Evolutionary conservation across 2,329 filamentous ascomycete genomes (phyloP).

Genomic region (Neonectria faginata): DNA sequence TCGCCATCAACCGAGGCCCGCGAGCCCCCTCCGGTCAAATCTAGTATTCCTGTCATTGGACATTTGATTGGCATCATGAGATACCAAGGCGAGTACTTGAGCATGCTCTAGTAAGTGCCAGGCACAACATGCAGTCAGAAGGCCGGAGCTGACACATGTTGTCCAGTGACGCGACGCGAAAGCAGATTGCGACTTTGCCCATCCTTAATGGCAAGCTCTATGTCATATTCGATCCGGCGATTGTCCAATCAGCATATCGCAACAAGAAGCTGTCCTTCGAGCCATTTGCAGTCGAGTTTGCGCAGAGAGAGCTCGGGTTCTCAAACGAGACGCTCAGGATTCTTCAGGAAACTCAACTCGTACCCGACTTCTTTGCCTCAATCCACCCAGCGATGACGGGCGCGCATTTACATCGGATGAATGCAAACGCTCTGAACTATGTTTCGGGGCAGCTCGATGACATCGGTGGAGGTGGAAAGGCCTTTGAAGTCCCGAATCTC

Average conservation of each 20-base stretch:
- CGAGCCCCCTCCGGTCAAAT: slow-evolving; percentile 30
- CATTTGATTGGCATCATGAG: slow-evolving; percentile 55
- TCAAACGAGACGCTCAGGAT: slow-evolving; percentile 41
- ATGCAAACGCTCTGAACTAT: slow-evolving; percentile 50
- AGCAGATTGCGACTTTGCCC: slow-evolving; percentile 57
- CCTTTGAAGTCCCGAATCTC: slow-evolving; percentile 30
- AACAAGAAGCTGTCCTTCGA: slow-evolving; percentile 58
- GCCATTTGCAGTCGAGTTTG: slow-evolving; percentile 53
- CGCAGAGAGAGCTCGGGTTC: slow-evolving; percentile 53
- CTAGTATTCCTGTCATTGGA: slow-evolving; percentile 46
- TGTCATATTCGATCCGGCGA: slow-evolving; percentile 55
- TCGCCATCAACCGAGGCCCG: slow-evolving; percentile 19
- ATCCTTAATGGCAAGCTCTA: slow-evolving; percentile 59
- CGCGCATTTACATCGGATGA: slow-evolving; percentile 50
- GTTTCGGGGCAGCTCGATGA: slow-evolving; percentile 47
- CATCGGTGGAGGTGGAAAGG: slow-evolving; percentile 22
- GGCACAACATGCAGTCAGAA: not conserved
- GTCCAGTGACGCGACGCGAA: slow-evolving; percentile 29
- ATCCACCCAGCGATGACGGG: slow-evolving; percentile 51
- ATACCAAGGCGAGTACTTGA: slow-evolving; percentile 33
- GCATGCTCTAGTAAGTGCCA: slow-evolving; percentile 34
- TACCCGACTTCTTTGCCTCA: slow-evolving; percentile 52
- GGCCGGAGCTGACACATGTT: not conserved
- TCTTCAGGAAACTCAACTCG: slow-evolving; percentile 39
- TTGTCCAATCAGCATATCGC: slow-evolving; percentile 56